Evolutionary conservation across 306 rosid species (phyloP).

Genomic region (Inga leiocalycina): DNA sequence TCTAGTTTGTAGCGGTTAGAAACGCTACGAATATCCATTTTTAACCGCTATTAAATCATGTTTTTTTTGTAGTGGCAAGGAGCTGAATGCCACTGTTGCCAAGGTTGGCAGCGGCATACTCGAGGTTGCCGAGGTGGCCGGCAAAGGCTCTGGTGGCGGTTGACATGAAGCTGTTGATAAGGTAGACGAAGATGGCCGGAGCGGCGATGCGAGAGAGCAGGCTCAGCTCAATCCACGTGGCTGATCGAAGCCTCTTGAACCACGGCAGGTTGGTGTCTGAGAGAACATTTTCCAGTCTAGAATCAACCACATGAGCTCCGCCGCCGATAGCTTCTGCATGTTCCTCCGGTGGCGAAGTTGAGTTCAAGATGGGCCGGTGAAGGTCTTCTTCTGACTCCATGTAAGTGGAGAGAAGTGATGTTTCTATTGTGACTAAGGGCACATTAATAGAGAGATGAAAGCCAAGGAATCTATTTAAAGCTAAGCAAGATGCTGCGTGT

Average conservation of each 20-base stretch:
- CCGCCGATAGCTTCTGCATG: not conserved
- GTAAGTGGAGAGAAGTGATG: not conserved
- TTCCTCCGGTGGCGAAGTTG: not conserved
- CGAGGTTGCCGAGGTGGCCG: conserved; percentile 82
- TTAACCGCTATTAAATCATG: no score
- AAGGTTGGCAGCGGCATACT: conserved; percentile 78
- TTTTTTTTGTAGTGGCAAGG: no score
- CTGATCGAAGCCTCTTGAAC: conserved; percentile 38
- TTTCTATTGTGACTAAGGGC: not conserved
- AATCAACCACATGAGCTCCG: conserved; percentile 6
- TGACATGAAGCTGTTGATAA: conserved; percentile 69
- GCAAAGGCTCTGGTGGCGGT: conserved; percentile 59
- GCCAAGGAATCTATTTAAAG: no score
- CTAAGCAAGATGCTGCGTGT: no score
- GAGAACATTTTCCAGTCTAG: conserved; percentile 54
- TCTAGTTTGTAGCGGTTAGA: no score
- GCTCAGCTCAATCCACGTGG: conserved; percentile 66
- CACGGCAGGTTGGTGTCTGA: conserved; percentile 42
- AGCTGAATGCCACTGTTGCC: conserved; percentile 81
- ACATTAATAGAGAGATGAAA: not conserved
- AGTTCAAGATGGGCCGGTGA: conserved; percentile 27
- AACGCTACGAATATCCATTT: no score
- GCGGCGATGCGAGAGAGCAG: conserved; percentile 63
- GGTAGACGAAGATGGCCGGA: conserved; percentile 69
- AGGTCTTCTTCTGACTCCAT: conserved; percentile 42